Percentiles rank a stretch among this genome's conserved stretches.
Conservation (phyloP, 805 yeast species). For the Kodamaea laetipori region DNA sequence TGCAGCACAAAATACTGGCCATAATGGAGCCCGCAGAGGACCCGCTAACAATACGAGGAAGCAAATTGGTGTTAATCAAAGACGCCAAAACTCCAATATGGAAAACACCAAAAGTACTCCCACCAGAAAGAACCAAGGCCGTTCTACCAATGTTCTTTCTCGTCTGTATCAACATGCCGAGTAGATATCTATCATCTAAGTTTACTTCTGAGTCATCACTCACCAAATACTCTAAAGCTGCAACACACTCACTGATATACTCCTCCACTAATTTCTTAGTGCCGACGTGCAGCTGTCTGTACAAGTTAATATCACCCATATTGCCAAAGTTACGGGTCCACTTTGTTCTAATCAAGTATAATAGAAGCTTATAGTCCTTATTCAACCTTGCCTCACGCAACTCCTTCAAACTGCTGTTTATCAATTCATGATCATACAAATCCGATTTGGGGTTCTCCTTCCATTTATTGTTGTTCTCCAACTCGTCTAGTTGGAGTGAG, state of each 20-base stretch:
- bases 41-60: conserved; percentile 90
- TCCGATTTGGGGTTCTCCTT: conserved; percentile 59
- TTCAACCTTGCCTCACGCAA: conserved; percentile 59
- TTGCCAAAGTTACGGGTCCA: conserved; percentile 86
- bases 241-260: conserved; percentile 75
- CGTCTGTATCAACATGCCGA: conserved; percentile 83
- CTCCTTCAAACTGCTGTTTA: conserved; percentile 53
- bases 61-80: conserved; percentile 66
- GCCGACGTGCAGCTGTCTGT: conserved; percentile 78
- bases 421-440: conserved; percentile 72
- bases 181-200: conserved; percentile 66
- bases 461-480: conserved; percentile 72
- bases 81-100: conserved; percentile 91
- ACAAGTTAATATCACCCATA: conserved; percentile 79
- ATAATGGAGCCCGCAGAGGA: conserved; percentile 96
- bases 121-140: conserved; percentile 93
- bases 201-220: conserved; percentile 35
- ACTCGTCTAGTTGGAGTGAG: conserved; percentile 62
- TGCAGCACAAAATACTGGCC: conserved; percentile 84
- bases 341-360: conserved; percentile 78
- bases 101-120: conserved; percentile 89
- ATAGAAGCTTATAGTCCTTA: conserved; percentile 59
- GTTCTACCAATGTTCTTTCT: conserved; percentile 92
- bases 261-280: conserved; percentile 84
- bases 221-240: conserved; percentile 42